Percentiles rank a stretch among this genome's conserved stretches.
These are phyloP conservation scores for Persicaria tinctoria DNA, from an alignment of 148 eudicot species.

Conservation along the genomic window DNA sequence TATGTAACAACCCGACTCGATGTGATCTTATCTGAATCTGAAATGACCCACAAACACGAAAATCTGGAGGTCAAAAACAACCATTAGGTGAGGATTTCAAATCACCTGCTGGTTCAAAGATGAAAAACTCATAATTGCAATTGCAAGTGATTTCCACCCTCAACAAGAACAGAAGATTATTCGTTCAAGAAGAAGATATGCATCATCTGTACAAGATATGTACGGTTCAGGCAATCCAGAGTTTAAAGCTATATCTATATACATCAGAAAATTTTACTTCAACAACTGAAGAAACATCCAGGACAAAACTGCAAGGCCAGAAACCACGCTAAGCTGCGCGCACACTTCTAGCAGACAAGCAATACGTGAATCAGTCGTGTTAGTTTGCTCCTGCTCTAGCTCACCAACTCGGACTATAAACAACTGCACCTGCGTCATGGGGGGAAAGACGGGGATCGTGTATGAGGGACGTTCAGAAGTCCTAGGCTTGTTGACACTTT, in stretches of 20 bases:
- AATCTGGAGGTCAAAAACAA: no score
- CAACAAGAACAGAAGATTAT: no score
- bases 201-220: conserved; percentile 4
- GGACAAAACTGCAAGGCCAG: not conserved
- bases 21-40: no score
- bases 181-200: not conserved
- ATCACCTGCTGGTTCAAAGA: no score
- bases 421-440: no score
- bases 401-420: not conserved
- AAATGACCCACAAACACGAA: no score
- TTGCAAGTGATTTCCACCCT: no score
- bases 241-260: not conserved
- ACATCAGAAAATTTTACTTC: not conserved
- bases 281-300: not conserved
- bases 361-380: not conserved
- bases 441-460: no score
- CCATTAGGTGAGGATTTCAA: no score
- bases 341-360: not conserved
- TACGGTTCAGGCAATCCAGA: not conserved
- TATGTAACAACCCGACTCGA: no score
- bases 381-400: not conserved
- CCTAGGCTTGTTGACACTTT: not conserved
- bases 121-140: no score
- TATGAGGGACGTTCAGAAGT: no score
- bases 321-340: not conserved